phyloP scores from a whole-genome alignment of 2,329 filamentous ascomycete species.

The Fusarium sambucinum region DNA sequence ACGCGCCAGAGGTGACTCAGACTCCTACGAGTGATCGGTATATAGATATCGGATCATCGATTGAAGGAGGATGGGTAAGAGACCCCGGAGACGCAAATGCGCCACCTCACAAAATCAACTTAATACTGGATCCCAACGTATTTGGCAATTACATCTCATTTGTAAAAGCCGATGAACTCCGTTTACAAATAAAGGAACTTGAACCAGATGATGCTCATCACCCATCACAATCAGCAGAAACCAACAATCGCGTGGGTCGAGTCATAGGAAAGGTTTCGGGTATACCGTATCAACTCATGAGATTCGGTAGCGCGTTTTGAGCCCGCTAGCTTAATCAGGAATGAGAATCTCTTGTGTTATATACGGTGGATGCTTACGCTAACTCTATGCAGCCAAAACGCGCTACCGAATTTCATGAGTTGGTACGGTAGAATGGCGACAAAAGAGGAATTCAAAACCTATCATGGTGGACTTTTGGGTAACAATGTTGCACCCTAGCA shows the following conservation, averaged over 20 bases:
- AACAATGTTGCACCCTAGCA: not conserved
- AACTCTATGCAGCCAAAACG: too few species aligned
- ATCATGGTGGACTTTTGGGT: not conserved
- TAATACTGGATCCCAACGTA: rapidly evolving
- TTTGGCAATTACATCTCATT: not conserved
- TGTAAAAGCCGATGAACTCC: rapidly evolving
- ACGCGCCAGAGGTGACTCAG: not conserved
- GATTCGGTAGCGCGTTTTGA: too few species aligned
- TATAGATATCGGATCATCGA: rapidly evolving
- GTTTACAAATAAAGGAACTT: rapidly evolving
- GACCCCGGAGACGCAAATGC: rapidly evolving
- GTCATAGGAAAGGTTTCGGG: not conserved
- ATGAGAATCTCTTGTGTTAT: too few species aligned
- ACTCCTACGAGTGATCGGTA: rapidly evolving
- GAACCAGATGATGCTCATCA: not conserved
- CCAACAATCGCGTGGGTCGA: rapidly evolving
- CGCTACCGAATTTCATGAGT: too few species aligned
- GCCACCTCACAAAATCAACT: rapidly evolving
- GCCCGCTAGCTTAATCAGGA: too few species aligned
- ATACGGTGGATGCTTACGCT: too few species aligned
- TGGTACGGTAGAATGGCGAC: not conserved
- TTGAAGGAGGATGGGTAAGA: not conserved
- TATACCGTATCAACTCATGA: too few species aligned
- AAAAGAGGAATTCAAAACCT: rapidly evolving
- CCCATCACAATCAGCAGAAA: not conserved